Conservation (phyloP, 768 basidiomycete species). For the Phlebiopsis gigantea region DNA sequence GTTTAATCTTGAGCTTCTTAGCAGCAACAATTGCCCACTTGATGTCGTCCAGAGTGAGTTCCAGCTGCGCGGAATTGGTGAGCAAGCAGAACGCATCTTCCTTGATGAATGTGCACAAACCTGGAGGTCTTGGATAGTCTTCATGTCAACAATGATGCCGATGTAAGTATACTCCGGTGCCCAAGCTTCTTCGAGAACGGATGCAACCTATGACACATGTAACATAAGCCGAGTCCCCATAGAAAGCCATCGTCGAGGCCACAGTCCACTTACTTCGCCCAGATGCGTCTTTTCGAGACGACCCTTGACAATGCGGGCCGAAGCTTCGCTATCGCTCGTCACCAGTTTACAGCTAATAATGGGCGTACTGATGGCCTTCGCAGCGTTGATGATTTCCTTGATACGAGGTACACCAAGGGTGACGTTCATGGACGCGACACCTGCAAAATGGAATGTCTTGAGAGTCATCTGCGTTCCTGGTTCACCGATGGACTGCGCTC, state of each 20-base stretch:
- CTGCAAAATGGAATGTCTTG: constrained; percentile 99
- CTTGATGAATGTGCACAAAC: constrained; percentile 30
- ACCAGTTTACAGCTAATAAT: constrained; percentile 97
- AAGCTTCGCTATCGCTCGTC: constrained; percentile 79
- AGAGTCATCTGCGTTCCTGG: constrained; percentile 99
- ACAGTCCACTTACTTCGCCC: constrained; percentile 65
- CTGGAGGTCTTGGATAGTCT: constrained; percentile 86
- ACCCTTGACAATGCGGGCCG: constrained; percentile 96
- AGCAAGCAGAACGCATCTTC: not conserved
- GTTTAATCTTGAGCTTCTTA: constrained; percentile 90
- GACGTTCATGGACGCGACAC: constrained; percentile 99
- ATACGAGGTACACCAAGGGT: constrained; percentile 99
- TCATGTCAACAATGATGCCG: constrained; percentile 85
- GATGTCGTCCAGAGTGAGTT: constrained; percentile 88
- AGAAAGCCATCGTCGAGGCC: not conserved
- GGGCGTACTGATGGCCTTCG: constrained; percentile 95
- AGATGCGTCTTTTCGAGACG: constrained; percentile 92
- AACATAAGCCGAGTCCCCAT: not conserved
- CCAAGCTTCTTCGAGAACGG: constrained; percentile 95
- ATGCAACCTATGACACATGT: constrained; percentile 61
- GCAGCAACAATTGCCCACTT: constrained; percentile 85
- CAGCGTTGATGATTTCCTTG: constrained; percentile 99
- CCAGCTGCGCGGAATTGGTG: constrained; percentile 49
- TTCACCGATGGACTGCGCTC: constrained; percentile 98
- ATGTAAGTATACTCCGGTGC: constrained; percentile 89